Evolutionary conservation across 108 stramenopile species (phyloP), one percentile per base, ranked within the genome.

Genomic region (Cylindrotheca fusiformis): DNA sequence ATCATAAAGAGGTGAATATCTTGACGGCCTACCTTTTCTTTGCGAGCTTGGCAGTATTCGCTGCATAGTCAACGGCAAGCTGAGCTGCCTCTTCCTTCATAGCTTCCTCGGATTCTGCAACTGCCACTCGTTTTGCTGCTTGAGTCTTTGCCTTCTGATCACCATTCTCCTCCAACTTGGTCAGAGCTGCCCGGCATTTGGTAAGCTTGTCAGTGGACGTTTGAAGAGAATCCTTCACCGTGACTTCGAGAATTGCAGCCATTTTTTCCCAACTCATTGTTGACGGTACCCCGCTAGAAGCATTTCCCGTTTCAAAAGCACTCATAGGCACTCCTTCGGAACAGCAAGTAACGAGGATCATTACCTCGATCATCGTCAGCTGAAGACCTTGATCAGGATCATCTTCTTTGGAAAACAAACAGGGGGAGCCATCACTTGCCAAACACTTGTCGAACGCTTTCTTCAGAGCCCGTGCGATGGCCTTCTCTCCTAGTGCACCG

Each of bases 401-500:
- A 4, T 67, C 59, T 17, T 50, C 10, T 1, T 26, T 49, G 4
- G 56, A 4, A 28, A 74, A 74, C 17, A 32, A 25, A 32, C 30
- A 56, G 17, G 53, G 56, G 17, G 24, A 14, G 2, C 58, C 67
- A 27, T 59, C 31, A 4, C 12, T 27, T n/a, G 54, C 65, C 5
- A 19, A 44, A 32, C 44, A 50, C 22, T 67, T 65, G 3, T 66
- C 60, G 10, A 45, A 50, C 10, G 65, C 65, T 36, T 58, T 66
- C 48, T 67, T 66, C 52, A 74, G 18, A 2, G 65, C 54, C 19
- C 57, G 45, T 10, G 67, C 5, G 10, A 74, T 52, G 0, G 72
- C 72, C 32, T 57, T 66, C n/a, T 74, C 72, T 19, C 72, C 72
- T 1, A 74, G 22, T 4, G 72, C 63, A 22, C 63, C 63, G 8